A percentile compares a stretch with the other conserved stretches of the same genome.
Conservation (phyloP, 345 rosid species). For the Alliaria petiolata region DNA sequence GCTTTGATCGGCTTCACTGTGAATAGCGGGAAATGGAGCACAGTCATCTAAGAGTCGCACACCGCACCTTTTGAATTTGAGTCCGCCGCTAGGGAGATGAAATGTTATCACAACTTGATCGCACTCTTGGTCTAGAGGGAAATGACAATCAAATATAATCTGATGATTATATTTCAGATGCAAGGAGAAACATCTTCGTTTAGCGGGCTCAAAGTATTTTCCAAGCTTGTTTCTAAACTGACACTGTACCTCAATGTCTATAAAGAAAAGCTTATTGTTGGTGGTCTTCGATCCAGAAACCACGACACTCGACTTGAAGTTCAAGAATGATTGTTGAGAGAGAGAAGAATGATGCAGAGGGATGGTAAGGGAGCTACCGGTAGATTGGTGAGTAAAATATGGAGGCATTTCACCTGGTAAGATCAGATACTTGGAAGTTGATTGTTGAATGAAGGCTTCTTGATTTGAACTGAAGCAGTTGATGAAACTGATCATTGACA, state of each 20-base stretch:
- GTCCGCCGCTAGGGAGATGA: neutral
- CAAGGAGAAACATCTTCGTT: neutral
- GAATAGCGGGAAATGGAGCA: neutral
- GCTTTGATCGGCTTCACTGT: neutral
- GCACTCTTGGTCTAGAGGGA: neutral
- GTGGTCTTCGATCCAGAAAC: too few relatives aligned
- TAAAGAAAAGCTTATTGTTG: neutral
- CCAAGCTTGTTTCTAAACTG: neutral
- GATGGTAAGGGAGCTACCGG: neutral
- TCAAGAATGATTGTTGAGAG: neutral
- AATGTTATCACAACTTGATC: neutral
- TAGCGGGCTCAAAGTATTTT: neutral
- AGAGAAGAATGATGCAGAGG: neutral
- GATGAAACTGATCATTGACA: neutral
- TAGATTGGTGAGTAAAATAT: neutral
- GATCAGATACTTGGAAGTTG: neutral
- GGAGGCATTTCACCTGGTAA: conserved; percentile 3
- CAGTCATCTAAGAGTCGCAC: neutral
- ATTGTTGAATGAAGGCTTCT: neutral
- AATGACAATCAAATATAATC: conserved; percentile 2
- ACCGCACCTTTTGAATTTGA: neutral
- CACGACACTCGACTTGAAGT: conserved; percentile 12
- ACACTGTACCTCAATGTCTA: conserved; percentile 7
- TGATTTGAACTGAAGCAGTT: neutral
- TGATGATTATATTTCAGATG: neutral